Evolutionary conservation across 768 basidiomycete species (phyloP), one percentile per base, ranked within the genome.

Genomic region (Lactifluus hygrophoroides): DNA sequence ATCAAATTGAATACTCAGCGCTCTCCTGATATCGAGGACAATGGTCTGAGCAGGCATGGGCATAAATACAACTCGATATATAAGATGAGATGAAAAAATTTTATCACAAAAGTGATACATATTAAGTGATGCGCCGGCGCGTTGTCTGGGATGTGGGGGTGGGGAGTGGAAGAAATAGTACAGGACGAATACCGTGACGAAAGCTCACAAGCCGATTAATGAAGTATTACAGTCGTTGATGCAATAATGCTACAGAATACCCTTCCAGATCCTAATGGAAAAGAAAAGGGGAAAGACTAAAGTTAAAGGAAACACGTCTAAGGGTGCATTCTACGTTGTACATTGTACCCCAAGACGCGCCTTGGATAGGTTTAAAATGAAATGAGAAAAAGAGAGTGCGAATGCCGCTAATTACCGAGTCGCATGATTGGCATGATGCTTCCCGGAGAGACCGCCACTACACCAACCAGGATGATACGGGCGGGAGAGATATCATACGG

Each of bases 391-490:
- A 11, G 19, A 25, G 23, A 42, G 27, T 5, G 25, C 44, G 27
- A 55, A 14, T 19, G 11, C 11, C 23, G 23, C 23, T 51, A 46
- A 25, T 60, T 21, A 5, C 21, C 17, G 28, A 56, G 59, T n/a
- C 23, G 43, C 54, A 60, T 46, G 7, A 60, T 56, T 11, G 59
- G 59, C 59, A 60, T 60, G 28, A 60, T 60, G 40, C 59, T 60
- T 1, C 59, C 59, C 0, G 44, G 34, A 11, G 59, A 60, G 1
- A 44, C 59, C 11, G 59, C 59, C 9, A 60, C 54, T 9, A 60
- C 54, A 7, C 59, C 59, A 38, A 60, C 59, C 5, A 60, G 54
- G 32, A 56, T 37, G n/a, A 60, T 21, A 27, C 35, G 49, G 10
- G 44, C 21, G 14, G 59, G 48, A n/a, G 59, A 60, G 14, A 60